Conservation (phyloP, 1,284 basidiomycete genomes). For the Sporisorium scitamineum region DNA sequence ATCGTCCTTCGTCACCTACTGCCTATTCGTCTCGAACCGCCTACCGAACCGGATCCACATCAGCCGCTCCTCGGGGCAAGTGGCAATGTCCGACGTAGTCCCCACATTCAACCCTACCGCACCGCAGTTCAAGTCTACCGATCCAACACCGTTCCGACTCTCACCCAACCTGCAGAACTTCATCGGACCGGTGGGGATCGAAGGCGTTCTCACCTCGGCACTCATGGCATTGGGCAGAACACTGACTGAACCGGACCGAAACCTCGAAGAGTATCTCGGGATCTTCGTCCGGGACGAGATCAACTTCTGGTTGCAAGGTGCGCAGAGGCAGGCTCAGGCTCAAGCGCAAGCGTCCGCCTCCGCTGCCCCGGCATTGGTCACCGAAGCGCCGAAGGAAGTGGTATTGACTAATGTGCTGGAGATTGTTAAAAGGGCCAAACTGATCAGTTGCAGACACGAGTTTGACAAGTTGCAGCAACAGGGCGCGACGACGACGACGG, state of each 20-base stretch:
- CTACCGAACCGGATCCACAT: slow-evolving; percentile 87
- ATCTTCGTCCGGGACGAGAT: slow-evolving; percentile 95
- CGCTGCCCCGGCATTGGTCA: slow-evolving; percentile 10
- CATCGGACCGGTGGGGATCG: slow-evolving; percentile 87
- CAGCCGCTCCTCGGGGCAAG: slow-evolving; percentile 75
- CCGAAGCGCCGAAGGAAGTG: slow-evolving; percentile 74
- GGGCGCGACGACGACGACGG: not conserved
- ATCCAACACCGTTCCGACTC: slow-evolving; percentile 94
- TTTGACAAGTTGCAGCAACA: slow-evolving; percentile 74
- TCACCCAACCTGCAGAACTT: slow-evolving; percentile 97
- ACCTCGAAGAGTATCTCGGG: slow-evolving; percentile 87
- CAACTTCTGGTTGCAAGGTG: slow-evolving; percentile 75
- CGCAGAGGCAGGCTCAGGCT: slow-evolving; percentile 53
- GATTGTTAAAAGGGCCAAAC: slow-evolving; percentile 85
- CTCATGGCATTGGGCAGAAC: slow-evolving; percentile 91
- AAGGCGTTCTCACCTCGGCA: slow-evolving; percentile 86
- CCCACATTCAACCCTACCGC: slow-evolving; percentile 72
- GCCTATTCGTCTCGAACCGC: slow-evolving; percentile 86
- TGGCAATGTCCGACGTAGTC: slow-evolving; percentile 66
- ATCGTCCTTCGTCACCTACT: slow-evolving; percentile 91
- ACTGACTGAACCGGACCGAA: slow-evolving; percentile 90
- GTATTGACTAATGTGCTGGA: slow-evolving; percentile 82
- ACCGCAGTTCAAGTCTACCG: slow-evolving; percentile 81
- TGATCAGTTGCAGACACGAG: slow-evolving; percentile 85
- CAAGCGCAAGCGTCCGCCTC: slow-evolving; percentile 8